A percentile compares a stretch with the other conserved stretches of the same genome.
These are phyloP conservation scores for Dactylellina haptotyla DNA, from an alignment of 2,329 filamentous ascomycete genomes.

Conservation along the genomic window DNA sequence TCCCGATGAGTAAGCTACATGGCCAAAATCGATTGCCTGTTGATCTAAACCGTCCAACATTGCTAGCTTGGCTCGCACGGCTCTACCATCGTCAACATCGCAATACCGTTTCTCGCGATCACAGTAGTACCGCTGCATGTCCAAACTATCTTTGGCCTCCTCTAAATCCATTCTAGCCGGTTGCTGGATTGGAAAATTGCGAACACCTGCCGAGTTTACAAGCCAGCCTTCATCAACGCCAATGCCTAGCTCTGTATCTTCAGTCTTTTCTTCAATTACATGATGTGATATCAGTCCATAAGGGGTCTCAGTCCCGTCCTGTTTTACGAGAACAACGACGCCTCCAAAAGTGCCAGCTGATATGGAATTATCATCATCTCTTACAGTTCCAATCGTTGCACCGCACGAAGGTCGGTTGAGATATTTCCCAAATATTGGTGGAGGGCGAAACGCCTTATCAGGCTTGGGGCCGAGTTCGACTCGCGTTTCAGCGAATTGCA, in stretches of 20 bases:
- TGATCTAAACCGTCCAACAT: constrained; percentile 43
- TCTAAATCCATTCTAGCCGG: constrained; percentile 50
- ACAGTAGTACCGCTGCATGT: constrained; percentile 53
- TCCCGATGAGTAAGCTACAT: constrained; percentile 52
- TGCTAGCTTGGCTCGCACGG: constrained; percentile 47
- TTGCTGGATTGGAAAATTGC: constrained; percentile 42
- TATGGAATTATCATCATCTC: constrained; percentile 42
- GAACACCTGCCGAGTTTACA: constrained; percentile 37
- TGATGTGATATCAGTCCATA: constrained; percentile 53
- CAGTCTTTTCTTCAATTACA: constrained; percentile 52
- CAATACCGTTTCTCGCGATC: constrained; percentile 53
- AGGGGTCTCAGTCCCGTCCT: constrained; percentile 49
- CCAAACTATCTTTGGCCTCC: constrained; percentile 50
- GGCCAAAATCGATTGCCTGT: constrained; percentile 47
- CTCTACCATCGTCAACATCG: constrained; percentile 51
- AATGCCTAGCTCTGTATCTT: constrained; percentile 47
- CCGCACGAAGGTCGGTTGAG: constrained; percentile 45
- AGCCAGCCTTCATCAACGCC: constrained; percentile 53
- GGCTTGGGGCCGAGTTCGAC: neutral
- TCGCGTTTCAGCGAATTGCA: neutral
- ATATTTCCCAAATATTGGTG: constrained; percentile 49
- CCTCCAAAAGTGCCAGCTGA: constrained; percentile 53
- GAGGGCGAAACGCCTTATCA: constrained; percentile 46
- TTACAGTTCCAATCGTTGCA: constrained; percentile 42
- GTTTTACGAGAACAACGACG: constrained; percentile 44